These are phyloP conservation scores for Torrubiellomyces zombiae DNA, from an alignment of 2,329 filamentous ascomycete genomes.

Conservation along the genomic window DNA sequence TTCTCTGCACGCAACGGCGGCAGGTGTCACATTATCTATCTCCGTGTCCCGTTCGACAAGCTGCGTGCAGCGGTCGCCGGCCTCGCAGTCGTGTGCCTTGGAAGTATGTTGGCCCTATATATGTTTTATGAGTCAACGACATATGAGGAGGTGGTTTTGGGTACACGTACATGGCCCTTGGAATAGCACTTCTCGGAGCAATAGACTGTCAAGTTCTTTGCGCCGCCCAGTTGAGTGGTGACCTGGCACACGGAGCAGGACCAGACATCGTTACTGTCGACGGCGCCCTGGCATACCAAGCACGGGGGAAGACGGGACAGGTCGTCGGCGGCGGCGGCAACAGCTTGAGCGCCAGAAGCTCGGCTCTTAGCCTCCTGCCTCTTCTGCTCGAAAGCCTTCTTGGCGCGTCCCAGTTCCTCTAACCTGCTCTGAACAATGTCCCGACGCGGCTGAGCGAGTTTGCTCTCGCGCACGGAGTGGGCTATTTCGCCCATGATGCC, in stretches of 20 bases:
- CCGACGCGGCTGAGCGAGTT: conserved; percentile 17
- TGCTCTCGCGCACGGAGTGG: conserved; percentile 14
- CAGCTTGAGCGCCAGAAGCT: conserved; percentile 13
- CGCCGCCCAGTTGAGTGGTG: conserved; percentile 19
- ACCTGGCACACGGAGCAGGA: conserved; percentile 29
- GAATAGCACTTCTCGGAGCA: conserved; percentile 26
- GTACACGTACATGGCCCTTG: conserved; percentile 22
- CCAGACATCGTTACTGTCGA: conserved; percentile 19
- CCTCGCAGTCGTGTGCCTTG: conserved; percentile 23
- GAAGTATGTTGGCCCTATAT: conserved; percentile 21
- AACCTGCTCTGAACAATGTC: conserved; percentile 21
- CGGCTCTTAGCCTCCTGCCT: conserved; percentile 20
- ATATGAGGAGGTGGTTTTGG: not conserved
- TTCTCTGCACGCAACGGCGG: conserved; percentile 22
- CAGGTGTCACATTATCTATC: conserved; percentile 16
- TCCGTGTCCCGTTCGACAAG: conserved; percentile 21
- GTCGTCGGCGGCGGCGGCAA: conserved; percentile 14
- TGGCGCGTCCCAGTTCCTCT: conserved; percentile 30
- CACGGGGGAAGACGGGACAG: conserved; percentile 23
- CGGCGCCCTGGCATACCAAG: conserved; percentile 17
- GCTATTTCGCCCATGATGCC: conserved; percentile 18
- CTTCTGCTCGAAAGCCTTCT: conserved; percentile 30
- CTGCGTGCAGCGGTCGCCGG: conserved; percentile 22
- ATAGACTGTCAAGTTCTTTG: conserved; percentile 22
- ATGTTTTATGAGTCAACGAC: conserved; percentile 8